Base-by-base conservation (phyloP, 768 basidiomycete genomes). In the Cystofilobasidium macerans region DNA sequence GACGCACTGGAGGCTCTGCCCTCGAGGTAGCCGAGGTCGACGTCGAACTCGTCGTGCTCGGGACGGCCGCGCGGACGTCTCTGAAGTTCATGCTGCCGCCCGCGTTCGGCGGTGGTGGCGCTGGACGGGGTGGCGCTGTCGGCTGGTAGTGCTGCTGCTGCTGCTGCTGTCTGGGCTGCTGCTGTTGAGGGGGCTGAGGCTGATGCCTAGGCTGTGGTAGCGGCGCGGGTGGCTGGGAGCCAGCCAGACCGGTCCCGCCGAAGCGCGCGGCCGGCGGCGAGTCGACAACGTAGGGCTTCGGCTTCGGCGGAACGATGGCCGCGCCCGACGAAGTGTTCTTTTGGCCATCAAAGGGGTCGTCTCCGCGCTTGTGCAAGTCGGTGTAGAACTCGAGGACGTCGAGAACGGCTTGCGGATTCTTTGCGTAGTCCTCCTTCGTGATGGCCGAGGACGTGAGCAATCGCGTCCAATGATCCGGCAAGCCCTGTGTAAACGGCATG, bases 361-460 rank as follows among this genome's bases (percentile, higher is more conserved):
- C 67, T 11, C 43, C 61, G 57, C 90, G 87, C 75, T 92, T 94
- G 79, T 94, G 90, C 71, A 90, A 89, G 75, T 94, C 91, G 16
- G 93, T 97, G 76, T 97, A 99, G 78, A 98, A 99, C 74, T 98
- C 93, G 69, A 99, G 85, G 0, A 95, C 94, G 69, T 97, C 94
- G 22, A 98, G 82, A 18, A 99, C 94, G 1, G 94, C 94, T 73
- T 98, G 94, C 0, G 94, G 94, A 73, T 99, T 88, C 74, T 88
- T 88, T 6, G 89, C 91, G 65, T 97, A 95, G 76, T 99, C 94
- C 77, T 99, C 94, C 63, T 89, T 87, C 2, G 94, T 99, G 76
- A 99, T 95, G 38, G 92, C 92, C 4, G 90, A 93, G 73, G 93
- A 91, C 6, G 90, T 97, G 72, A 99, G 82, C n/a, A 99, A 81